Evolutionary conservation across 805 yeast genomes (phyloP).

Genomic region (Yarrowia phangngaensis): DNA sequence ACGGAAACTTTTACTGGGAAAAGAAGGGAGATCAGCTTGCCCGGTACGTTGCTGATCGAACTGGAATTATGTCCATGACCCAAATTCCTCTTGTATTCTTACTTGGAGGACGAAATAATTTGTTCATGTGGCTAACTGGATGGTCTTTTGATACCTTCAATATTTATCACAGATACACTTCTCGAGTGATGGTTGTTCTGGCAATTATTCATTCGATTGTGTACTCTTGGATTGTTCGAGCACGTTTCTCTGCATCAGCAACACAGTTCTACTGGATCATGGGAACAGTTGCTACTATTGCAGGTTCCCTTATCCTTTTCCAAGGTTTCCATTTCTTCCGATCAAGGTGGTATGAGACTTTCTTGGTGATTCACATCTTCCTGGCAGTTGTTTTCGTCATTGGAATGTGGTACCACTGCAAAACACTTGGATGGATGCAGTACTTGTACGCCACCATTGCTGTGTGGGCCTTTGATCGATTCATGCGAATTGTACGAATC

Average conservation of each 20-base stretch:
- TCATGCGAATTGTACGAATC: conserved; percentile 54
- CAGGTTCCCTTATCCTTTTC: conserved; percentile 45
- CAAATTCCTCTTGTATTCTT: conserved; percentile 35
- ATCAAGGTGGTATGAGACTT: conserved; percentile 54
- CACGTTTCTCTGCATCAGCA: neutral
- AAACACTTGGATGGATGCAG: conserved; percentile 43
- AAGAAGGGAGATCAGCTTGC: conserved; percentile 27
- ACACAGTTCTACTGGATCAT: conserved; percentile 19
- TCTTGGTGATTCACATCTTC: conserved; percentile 54
- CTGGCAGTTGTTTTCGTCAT: conserved; percentile 53
- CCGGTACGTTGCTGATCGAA: conserved; percentile 32
- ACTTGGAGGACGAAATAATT: conserved; percentile 69
- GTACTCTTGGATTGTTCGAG: conserved; percentile 23
- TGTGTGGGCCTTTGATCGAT: conserved; percentile 68
- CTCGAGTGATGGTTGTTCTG: conserved; percentile 32
- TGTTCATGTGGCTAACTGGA: conserved; percentile 58
- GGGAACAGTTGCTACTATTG: conserved; percentile 45
- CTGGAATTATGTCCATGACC: conserved; percentile 33
- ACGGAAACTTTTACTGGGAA: conserved; percentile 29
- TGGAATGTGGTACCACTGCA: conserved; percentile 58
- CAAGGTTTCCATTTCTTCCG: conserved; percentile 54
- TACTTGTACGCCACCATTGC: conserved; percentile 54
- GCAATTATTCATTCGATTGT: conserved; percentile 33
- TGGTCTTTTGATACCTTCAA: conserved; percentile 59
- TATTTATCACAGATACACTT: conserved; percentile 49